Conservation (phyloP, 1,139 yeast genomes). For the Debaryomyces sp. region DNA sequence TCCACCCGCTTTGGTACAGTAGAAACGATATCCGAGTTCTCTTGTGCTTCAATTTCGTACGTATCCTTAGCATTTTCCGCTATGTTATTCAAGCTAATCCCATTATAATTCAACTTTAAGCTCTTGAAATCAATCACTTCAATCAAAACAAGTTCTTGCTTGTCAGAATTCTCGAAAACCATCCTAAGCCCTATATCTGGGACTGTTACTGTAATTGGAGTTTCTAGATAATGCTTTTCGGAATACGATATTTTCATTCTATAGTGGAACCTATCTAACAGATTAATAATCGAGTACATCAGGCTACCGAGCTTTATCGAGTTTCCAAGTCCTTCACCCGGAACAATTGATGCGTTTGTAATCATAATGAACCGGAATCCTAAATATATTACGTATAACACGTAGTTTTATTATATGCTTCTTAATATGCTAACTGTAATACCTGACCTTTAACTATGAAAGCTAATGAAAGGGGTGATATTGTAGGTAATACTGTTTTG, state of each 20-base stretch:
- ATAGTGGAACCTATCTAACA: constrained; percentile 26
- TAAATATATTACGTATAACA: neutral
- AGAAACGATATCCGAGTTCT: neutral
- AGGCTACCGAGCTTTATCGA: constrained; percentile 30
- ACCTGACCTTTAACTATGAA: neutral
- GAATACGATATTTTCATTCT: constrained; percentile 32
- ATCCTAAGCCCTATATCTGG: constrained; percentile 38
- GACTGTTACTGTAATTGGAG: constrained; percentile 36
- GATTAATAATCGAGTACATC: constrained; percentile 28
- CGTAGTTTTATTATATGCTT: neutral
- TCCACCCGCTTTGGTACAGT: neutral
- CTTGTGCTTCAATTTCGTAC: neutral
- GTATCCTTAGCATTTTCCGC: constrained; percentile 6
- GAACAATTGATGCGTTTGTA: constrained; percentile 27
- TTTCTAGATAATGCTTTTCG: constrained; percentile 24
- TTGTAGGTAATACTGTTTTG: neutral
- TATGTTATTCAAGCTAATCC: constrained; percentile 31
- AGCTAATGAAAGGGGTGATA: neutral
- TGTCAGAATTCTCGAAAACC: constrained; percentile 39
- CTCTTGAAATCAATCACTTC: constrained; percentile 40
- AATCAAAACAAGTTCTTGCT: constrained; percentile 49
- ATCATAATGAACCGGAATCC: constrained; percentile 18
- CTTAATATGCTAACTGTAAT: neutral
- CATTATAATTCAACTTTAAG: constrained; percentile 35
- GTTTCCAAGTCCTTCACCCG: constrained; percentile 40